Percentiles rank a stretch among this genome's conserved stretches.
Conservation (phyloP, 1,284 basidiomycete genomes). For the Sparassis latifolia region DNA sequence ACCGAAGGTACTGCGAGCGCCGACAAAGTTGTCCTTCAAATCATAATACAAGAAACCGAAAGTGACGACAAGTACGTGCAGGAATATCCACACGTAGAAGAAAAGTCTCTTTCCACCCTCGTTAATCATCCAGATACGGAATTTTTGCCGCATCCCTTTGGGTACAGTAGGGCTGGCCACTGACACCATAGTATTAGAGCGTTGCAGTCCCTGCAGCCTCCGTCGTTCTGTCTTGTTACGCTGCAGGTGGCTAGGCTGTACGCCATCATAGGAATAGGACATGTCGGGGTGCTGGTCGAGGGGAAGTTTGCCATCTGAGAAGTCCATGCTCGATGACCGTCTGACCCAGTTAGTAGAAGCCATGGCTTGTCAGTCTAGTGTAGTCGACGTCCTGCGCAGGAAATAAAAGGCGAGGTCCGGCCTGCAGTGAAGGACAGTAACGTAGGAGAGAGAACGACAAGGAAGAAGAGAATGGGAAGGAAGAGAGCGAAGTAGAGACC, state of each 20-base stretch:
- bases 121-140: constrained; percentile 84
- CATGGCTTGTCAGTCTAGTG: constrained; percentile 13
- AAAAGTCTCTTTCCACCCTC: constrained; percentile 76
- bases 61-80: constrained; percentile 67
- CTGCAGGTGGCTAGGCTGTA: constrained; percentile 42
- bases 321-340: constrained; percentile 64
- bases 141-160: constrained; percentile 36
- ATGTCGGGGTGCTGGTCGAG: constrained; percentile 52
- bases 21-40: constrained; percentile 69
- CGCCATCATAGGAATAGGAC: constrained; percentile 24
- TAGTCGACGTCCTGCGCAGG: constrained; percentile 29
- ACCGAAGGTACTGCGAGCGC: constrained; percentile 63
- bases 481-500: not conserved
- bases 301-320: constrained; percentile 52
- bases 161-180: constrained; percentile 27
- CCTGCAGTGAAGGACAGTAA: constrained; percentile 38
- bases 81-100: constrained; percentile 69
- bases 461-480: constrained; percentile 15
- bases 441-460: constrained; percentile 23
- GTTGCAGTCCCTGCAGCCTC: constrained; percentile 74
- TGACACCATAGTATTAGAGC: constrained; percentile 37
- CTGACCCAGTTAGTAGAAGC: constrained; percentile 21
- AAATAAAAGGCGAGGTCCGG: constrained; percentile 34
- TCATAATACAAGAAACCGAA: constrained; percentile 76
- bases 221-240: constrained; percentile 76